Evolutionary conservation across 129 eudicot species (phyloP), one percentile per base, ranked within the genome.

Genomic region (Apium graveolens): DNA sequence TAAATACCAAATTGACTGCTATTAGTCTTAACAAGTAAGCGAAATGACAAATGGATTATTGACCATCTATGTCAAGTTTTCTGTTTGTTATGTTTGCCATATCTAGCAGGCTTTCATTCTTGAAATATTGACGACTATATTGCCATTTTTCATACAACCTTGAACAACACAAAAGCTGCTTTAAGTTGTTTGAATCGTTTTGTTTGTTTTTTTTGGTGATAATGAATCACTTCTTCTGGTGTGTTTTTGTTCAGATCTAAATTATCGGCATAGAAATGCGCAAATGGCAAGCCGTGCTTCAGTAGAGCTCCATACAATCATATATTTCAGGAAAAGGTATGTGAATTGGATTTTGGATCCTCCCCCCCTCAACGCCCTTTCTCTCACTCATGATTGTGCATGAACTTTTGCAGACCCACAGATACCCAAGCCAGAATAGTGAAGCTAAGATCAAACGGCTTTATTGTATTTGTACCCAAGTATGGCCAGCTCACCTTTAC

Each of bases 241-340:
- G 68, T 9, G 68, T 44, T 84, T 82, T 41, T 39, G 26, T 81
- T 45, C 88, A 91, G 98, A 95, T 91, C 80, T 95, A 76, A 91
- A 95, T 84, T 95, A 90, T 88, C 88, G 98, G 46, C 98, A 95
- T 82, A 88, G 93, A 78, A 95, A 95, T 87, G 97, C 98, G 42
- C 98, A 95, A 83, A 95, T 95, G 97, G 98, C 98, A 63, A 90
- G 98, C 76, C 91, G 98, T 76, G 89, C 97, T 74, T 95, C 98
- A 78, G 96, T 95, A 29, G 98, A 95, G 88, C 97, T 95, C 72
- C 98, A 95, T 80, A 95, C 98, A 26, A 85, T 90, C 24, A 90
- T 91, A 34, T 95, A 85, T 81, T 95, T 95, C 90, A 92, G 91
- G 79, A 90, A 90, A 14, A 83, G 94, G 99, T 95, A 86, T 49